Percentiles rank a stretch among this genome's conserved stretches.
These are phyloP conservation scores for Penicillium lagena DNA, from an alignment of 495 filamentous ascomycete genomes.

Conservation along the genomic window DNA sequence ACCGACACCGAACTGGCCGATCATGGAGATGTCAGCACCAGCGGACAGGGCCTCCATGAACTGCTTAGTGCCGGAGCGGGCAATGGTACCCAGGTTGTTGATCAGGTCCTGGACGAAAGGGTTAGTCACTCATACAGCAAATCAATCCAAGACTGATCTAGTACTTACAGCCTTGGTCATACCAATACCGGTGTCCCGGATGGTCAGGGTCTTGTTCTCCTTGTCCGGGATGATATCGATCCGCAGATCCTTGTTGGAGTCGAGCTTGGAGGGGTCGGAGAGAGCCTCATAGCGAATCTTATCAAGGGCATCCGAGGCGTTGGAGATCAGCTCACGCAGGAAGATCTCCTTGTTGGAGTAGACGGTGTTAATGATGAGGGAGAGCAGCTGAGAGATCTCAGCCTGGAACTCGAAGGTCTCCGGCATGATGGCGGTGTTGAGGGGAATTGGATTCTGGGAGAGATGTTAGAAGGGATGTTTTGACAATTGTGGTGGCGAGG, in stretches of 20 bases:
- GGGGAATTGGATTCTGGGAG: constrained; percentile 7
- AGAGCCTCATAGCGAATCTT: constrained; percentile 99
- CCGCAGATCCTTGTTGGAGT: constrained; percentile 90
- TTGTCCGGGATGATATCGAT: constrained; percentile 98
- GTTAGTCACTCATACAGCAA: constrained; percentile 1
- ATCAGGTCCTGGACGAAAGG: constrained; percentile 71
- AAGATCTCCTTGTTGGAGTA: constrained; percentile 99
- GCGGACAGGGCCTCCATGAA: constrained; percentile 99
- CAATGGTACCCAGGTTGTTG: constrained; percentile 99
- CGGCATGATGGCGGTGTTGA: constrained; percentile 58
- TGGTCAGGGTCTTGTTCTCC: constrained; percentile 93
- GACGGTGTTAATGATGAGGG: constrained; percentile 99
- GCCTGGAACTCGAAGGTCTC: constrained; percentile 99
- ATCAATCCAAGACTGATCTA: background rate
- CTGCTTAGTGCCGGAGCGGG: constrained; percentile 98
- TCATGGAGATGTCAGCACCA: constrained; percentile 99
- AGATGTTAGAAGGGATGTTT: background rate
- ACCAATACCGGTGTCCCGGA: constrained; percentile 96
- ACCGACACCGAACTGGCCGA: constrained; percentile 99
- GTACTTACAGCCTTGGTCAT: constrained; percentile 97
- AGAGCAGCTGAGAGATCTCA: constrained; percentile 99
- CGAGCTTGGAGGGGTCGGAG: constrained; percentile 94
- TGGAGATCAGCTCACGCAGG: constrained; percentile 95
- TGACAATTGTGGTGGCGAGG: background rate
- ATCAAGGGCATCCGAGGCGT: constrained; percentile 96